Conservation (phyloP, 768 basidiomycete species). For the Phlegmacium glaucopus region DNA sequence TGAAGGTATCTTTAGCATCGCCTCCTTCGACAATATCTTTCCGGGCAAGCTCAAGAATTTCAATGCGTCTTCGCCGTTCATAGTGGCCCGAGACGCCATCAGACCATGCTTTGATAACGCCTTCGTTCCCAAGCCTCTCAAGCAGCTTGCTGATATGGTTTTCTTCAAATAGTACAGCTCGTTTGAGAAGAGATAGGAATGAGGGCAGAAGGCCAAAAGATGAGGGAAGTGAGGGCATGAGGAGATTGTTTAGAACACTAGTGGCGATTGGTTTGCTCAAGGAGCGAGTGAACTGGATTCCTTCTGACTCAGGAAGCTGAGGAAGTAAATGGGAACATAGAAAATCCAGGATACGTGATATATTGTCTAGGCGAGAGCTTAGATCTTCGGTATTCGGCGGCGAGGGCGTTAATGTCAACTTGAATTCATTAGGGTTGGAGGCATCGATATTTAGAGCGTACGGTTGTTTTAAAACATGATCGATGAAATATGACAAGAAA, state of each 20-base stretch:
- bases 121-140: slow-evolving; percentile 43
- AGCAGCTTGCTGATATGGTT: slow-evolving; percentile 47
- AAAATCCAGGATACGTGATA: slow-evolving; percentile 61
- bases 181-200: slow-evolving; percentile 54
- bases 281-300: slow-evolving; percentile 46
- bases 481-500: slow-evolving; percentile 55
- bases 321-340: slow-evolving; percentile 56
- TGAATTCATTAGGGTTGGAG: slow-evolving; percentile 37
- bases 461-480: slow-evolving; percentile 53
- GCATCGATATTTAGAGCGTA: slow-evolving; percentile 36
- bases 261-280: slow-evolving; percentile 59
- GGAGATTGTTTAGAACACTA: slow-evolving; percentile 60
- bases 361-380: slow-evolving; percentile 45
- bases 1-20: slow-evolving; percentile 37
- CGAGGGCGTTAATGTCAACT: slow-evolving; percentile 44
- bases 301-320: slow-evolving; percentile 45
- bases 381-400: slow-evolving; percentile 39
- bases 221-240: slow-evolving; percentile 69
- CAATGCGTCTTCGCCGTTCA: slow-evolving; percentile 67
- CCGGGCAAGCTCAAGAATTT: slow-evolving; percentile 63
- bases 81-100: slow-evolving; percentile 70
- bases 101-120: slow-evolving; percentile 64
- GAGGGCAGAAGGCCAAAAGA: slow-evolving; percentile 54
- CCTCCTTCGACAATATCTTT: slow-evolving; percentile 44
- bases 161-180: slow-evolving; percentile 68